Base-by-base conservation (phyloP, 768 basidiomycete species). In the Amanita pallidorosea region DNA sequence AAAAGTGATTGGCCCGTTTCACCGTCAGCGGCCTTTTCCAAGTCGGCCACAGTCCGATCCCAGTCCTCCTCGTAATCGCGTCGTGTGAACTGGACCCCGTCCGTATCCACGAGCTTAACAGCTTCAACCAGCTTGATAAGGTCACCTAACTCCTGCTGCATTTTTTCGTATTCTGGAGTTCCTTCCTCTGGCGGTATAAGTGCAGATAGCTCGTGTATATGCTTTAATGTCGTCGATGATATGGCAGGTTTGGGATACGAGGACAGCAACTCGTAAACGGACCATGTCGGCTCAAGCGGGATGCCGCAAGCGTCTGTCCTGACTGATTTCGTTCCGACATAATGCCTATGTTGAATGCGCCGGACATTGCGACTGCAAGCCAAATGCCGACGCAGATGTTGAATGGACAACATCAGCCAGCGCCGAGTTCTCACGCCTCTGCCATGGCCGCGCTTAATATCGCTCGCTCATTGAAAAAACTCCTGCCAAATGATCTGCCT, bases 111-210 rank as follows among this genome's bases (percentile, higher is more conserved):
- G 22, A 85, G 63, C 63, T 78, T 85, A 47, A 90, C 88, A 3
- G 88, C 88, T 59, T 91, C 87, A 12, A 92, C 88, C 8, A 92
- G 71, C 54, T 73, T 77, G 51, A 90, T 69, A 45, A 92, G 75
- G 48, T 83, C 81, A 56, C 84, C 82, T 54, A 92, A 64, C 54
- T 86, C 80, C 37, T 57, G 54, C 53, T 78, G 83, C 38, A 85
- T 66, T 17, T 63, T 61, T 2, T 61, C 57, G 55, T 82, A 75
- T 52, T 80, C 76, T 5, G 62, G 59, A 0, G 85, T 78, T 34
- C 75, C 77, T 53, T 78, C 70, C 43, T 69, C 61, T 1, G 88
- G 89, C 2, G 86, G 79, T 23, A 74, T 61, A 40, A 92, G 73
- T 31, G 89, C 88, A 44, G 88, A 81, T 42, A 88, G 73, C 35